A percentile compares a stretch with the other conserved stretches of the same genome.
Conservation (phyloP, 257 asterid species). For the Nicotiana paniculata region DNA sequence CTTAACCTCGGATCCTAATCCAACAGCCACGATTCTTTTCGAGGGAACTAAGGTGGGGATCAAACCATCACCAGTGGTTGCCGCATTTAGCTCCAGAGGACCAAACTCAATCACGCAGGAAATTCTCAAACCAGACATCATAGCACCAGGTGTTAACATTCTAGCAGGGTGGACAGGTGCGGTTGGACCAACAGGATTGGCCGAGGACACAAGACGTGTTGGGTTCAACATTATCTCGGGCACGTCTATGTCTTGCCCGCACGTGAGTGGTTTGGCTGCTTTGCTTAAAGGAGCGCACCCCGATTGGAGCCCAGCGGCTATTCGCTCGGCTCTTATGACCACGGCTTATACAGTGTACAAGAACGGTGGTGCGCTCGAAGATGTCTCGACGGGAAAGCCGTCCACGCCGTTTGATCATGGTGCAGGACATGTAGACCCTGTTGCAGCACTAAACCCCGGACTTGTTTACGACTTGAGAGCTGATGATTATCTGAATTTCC, state of each 20-base stretch:
- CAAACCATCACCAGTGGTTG: slow-evolving; percentile 66
- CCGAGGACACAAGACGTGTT: slow-evolving; percentile 32
- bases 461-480: slow-evolving; percentile 44
- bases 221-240: slow-evolving; percentile 56
- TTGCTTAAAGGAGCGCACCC: slow-evolving; percentile 57
- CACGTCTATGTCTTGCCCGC: slow-evolving; percentile 67
- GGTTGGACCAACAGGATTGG: slow-evolving; percentile 46
- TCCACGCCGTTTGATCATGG: slow-evolving; percentile 54
- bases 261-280: slow-evolving; percentile 52
- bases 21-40: slow-evolving; percentile 38
- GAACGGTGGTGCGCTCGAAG: slow-evolving; percentile 36
- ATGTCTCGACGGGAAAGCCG: slow-evolving; percentile 35
- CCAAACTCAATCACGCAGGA: slow-evolving; percentile 53
- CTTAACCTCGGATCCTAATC: slow-evolving; percentile 23
- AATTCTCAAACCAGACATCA: slow-evolving; percentile 58
- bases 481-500: slow-evolving; percentile 45
- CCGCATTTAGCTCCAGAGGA: slow-evolving; percentile 62
- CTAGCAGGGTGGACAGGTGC: slow-evolving; percentile 51
- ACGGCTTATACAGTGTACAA: slow-evolving; percentile 49
- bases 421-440: slow-evolving; percentile 61
- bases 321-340: slow-evolving; percentile 62
- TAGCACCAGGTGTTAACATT: slow-evolving; percentile 57
- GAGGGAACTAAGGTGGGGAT: slow-evolving; percentile 53
- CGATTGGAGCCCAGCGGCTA: slow-evolving; percentile 58
- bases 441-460: slow-evolving; percentile 48